Conservation (phyloP, 306 rosid species). For the Vicia sativa region DNA sequence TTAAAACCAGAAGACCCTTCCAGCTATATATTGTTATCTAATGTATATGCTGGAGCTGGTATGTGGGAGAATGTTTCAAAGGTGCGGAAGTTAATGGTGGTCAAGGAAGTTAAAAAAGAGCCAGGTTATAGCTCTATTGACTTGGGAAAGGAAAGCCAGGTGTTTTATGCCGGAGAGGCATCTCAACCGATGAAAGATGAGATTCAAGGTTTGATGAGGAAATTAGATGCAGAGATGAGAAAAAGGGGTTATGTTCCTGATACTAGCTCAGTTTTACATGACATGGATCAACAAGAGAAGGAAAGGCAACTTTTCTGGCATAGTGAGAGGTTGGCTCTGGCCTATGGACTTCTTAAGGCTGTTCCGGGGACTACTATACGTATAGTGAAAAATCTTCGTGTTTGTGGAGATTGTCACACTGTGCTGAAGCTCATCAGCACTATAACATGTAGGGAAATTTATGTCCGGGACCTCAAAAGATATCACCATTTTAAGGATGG, state of each 20-base stretch:
- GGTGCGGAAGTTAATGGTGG: conserved; percentile 66
- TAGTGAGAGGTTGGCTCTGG: conserved; percentile 84
- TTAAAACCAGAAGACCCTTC: conserved; percentile 72
- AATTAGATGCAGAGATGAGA: conserved; percentile 72
- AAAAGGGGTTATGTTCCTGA: conserved; percentile 86
- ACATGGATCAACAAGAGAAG: conserved; percentile 83
- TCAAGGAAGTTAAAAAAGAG: conserved; percentile 68
- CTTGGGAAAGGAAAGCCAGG: conserved; percentile 71
- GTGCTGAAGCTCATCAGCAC: conserved; percentile 75
- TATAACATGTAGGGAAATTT: conserved; percentile 67
- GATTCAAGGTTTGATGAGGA: conserved; percentile 57
- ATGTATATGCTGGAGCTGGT: conserved; percentile 66
- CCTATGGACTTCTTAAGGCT: conserved; percentile 77
- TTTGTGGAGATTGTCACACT: conserved; percentile 86
- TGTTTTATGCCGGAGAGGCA: conserved; percentile 89
- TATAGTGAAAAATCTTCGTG: conserved; percentile 82
- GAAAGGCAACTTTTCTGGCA: conserved; percentile 88
- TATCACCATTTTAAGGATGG: conserved; percentile 82
- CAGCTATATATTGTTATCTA: conserved; percentile 67
- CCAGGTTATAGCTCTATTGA: conserved; percentile 85
- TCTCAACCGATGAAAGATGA: conserved; percentile 73
- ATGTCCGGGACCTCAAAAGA: conserved; percentile 78
- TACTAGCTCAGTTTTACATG: conserved; percentile 75
- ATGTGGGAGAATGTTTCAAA: conserved; percentile 78
- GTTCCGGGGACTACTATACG: conserved; percentile 68